These are phyloP conservation scores for Amphibolis antarctica DNA, from an alignment of 106 monocot species.

Conservation along the genomic window DNA sequence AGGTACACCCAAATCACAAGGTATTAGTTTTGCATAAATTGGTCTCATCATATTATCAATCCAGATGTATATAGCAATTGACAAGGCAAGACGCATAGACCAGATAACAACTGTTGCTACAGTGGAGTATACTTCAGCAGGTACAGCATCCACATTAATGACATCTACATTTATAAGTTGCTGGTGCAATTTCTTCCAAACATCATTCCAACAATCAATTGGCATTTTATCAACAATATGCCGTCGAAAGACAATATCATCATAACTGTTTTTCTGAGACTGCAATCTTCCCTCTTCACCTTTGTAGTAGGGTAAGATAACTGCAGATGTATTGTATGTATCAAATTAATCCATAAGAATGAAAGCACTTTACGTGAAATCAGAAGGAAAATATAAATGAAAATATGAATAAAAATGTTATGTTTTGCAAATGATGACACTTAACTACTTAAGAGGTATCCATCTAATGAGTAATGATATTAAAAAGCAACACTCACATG, in stretches of 20 bases:
- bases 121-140: constrained; percentile 71
- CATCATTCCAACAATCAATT: constrained; percentile 82
- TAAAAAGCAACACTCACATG: too few relatives aligned
- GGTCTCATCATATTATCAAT: constrained; percentile 55
- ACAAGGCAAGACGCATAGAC: constrained; percentile 71
- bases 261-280: constrained; percentile 11
- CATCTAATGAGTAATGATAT: too few relatives aligned
- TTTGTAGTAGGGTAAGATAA: constrained; percentile 77
- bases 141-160: constrained; percentile 59
- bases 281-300: constrained; percentile 25
- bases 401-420: too few relatives aligned
- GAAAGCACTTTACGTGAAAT: too few relatives aligned
- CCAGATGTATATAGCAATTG: constrained; percentile 59
- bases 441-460: too few relatives aligned
- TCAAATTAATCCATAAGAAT: background rate
- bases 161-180: constrained; percentile 82
- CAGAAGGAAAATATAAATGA: too few relatives aligned
- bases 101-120: constrained; percentile 69
- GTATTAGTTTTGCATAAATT: constrained; percentile 75
- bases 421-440: too few relatives aligned
- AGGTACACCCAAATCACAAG: constrained; percentile 65
- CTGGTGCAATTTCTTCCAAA: constrained; percentile 67
- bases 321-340: constrained; percentile 24
- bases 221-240: constrained; percentile 84
- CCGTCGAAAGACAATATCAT: constrained; percentile 57